These are phyloP conservation scores for Mortierella sp. DNA, from an alignment of 371 early-diverging fungal species.

Conservation along the genomic window DNA sequence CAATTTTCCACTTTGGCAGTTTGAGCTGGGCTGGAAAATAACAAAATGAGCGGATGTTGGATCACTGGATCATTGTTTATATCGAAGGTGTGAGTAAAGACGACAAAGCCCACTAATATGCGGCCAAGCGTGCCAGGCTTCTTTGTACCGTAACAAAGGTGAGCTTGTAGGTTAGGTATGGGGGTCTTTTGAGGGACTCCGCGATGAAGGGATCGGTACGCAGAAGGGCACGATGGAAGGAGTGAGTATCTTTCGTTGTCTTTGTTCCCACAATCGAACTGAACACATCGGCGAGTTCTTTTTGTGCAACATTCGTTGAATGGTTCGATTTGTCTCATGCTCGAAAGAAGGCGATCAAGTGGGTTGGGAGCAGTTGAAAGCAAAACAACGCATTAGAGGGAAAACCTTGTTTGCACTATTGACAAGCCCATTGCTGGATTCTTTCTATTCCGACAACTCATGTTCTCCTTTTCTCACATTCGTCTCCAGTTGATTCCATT, in stretches of 20 bases:
- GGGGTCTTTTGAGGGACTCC: too few species aligned
- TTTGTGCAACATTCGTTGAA: not conserved
- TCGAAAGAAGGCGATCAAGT: not conserved
- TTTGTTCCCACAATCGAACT: not conserved
- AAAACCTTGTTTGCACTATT: not conserved
- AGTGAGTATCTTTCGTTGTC: not conserved
- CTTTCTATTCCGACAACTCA: not conserved
- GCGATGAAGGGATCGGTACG: too few species aligned
- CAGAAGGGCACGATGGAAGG: not conserved
- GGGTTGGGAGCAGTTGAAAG: not conserved
- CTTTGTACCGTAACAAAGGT: too few species aligned
- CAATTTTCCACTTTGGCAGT: not conserved
- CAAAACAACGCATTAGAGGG: not conserved
- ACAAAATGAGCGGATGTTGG: not conserved
- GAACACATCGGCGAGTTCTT: not conserved
- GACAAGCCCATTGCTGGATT: not conserved
- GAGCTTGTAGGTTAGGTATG: too few species aligned
- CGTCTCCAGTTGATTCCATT: not conserved
- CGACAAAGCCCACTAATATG: not conserved
- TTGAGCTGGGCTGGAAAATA: not conserved
- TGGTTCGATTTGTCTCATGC: conserved; percentile 6
- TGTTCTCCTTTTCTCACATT: not conserved
- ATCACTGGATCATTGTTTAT: not conserved
- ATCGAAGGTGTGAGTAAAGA: not conserved
- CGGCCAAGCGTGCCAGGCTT: too few species aligned